Conservation (phyloP, 164 flowering plant genomes). For the Litsea cubeba region DNA sequence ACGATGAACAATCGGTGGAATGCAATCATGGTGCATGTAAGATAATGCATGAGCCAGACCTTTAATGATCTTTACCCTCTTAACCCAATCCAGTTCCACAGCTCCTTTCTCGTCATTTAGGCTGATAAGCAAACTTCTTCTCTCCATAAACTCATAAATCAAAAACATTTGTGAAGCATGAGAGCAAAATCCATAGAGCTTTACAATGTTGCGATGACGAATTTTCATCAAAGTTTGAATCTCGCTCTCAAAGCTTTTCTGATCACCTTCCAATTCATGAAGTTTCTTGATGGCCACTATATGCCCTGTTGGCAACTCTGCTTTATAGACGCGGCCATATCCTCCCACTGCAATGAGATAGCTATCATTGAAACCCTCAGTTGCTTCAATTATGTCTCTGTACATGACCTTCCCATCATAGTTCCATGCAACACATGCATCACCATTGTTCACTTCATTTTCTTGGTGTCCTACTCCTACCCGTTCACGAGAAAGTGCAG, state of each 20-base stretch:
- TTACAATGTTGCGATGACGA: slow-evolving; percentile 8
- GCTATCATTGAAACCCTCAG: background rate
- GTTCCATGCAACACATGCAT: background rate
- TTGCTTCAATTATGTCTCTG: slow-evolving; percentile 4
- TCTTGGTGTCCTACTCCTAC: background rate
- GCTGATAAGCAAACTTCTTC: slow-evolving; percentile 1
- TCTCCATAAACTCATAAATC: slow-evolving; percentile 8
- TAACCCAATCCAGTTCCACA: slow-evolving; percentile 1
- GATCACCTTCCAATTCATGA: background rate
- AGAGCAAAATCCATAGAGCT: slow-evolving; percentile 7
- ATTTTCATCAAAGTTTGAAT: background rate
- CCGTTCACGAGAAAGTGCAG: background rate
- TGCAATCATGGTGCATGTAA: slow-evolving; percentile 7
- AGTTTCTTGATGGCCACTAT: slow-evolving; percentile 8
- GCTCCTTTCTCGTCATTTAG: background rate
- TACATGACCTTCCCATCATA: background rate
- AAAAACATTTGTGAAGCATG: background rate
- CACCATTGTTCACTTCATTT: background rate
- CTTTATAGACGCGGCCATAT: slow-evolving; percentile 9
- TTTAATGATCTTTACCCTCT: slow-evolving; percentile 1
- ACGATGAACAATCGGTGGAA: slow-evolving; percentile 15
- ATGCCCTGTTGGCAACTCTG: slow-evolving; percentile 1
- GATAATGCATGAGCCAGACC: slow-evolving; percentile 6
- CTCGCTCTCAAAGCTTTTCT: slow-evolving; percentile 1
- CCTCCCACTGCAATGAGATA: slow-evolving; percentile 4